Conservation (phyloP, 2,329 filamentous ascomycete genomes). For the Exserohilum turcica region DNA sequence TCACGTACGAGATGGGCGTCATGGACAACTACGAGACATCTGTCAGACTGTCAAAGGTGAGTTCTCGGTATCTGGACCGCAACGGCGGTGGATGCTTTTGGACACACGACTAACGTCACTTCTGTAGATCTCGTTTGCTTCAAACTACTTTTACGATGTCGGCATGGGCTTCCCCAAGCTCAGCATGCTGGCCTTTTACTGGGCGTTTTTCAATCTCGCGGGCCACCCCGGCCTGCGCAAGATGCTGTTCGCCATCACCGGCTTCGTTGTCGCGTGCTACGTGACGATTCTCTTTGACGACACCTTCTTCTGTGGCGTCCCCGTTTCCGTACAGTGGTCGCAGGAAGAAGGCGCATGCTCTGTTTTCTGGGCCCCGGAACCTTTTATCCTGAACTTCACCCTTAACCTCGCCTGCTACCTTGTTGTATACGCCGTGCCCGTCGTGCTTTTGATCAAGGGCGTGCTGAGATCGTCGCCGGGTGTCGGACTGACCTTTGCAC, state of each 20-base stretch:
- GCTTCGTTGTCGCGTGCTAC: slow-evolving; percentile 27
- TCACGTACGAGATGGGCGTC: slow-evolving; percentile 6
- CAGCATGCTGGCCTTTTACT: slow-evolving; percentile 34
- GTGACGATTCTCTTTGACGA: slow-evolving; percentile 29
- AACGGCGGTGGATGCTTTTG: not conserved
- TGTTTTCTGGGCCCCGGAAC: slow-evolving; percentile 30
- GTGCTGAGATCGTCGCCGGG: slow-evolving; percentile 16
- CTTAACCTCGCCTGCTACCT: slow-evolving; percentile 30
- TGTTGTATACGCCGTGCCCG: slow-evolving; percentile 23
- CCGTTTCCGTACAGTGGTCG: slow-evolving; percentile 27
- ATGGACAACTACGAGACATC: slow-evolving; percentile 2
- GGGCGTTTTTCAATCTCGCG: slow-evolving; percentile 27
- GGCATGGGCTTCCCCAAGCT: slow-evolving; percentile 34
- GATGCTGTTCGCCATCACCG: slow-evolving; percentile 28
- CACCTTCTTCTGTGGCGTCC: slow-evolving; percentile 28
- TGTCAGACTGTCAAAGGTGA: slow-evolving; percentile 26
- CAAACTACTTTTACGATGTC: slow-evolving; percentile 34
- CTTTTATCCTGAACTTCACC: slow-evolving; percentile 34
- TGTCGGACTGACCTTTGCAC: slow-evolving; percentile 21
- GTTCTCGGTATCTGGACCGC: not conserved
- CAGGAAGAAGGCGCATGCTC: slow-evolving; percentile 31
- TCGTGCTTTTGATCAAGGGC: slow-evolving; percentile 17
- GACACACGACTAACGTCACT: not conserved
- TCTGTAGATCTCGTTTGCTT: slow-evolving; percentile 29
- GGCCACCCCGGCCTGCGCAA: slow-evolving; percentile 26